Percentiles rank a stretch among this genome's conserved stretches.
Conservation (phyloP, 2,329 filamentous ascomycete genomes). For the Fusarium verticillioides region DNA sequence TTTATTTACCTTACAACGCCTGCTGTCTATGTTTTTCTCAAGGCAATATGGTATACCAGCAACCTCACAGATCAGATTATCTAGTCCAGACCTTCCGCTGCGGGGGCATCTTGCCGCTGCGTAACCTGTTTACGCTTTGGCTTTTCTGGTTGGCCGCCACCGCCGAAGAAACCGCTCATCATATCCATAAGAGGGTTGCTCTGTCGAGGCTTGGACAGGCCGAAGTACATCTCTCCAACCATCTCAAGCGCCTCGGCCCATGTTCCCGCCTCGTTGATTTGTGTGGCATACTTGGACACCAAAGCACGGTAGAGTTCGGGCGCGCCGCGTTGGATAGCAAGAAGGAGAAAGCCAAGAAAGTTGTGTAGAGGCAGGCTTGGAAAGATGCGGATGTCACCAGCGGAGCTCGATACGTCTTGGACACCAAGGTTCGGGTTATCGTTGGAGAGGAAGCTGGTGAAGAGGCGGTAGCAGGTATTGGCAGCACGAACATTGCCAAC, state of each 20-base stretch:
- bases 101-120: conserved; percentile 60
- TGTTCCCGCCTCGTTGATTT: conserved; percentile 79
- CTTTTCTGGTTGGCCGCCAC: conserved; percentile 52
- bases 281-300: conserved; percentile 79
- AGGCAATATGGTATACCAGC: conserved; percentile 42
- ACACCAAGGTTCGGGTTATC: conserved; percentile 69
- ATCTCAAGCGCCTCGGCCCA: conserved; percentile 88
- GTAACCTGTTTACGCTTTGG: conserved; percentile 56
- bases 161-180: conserved; percentile 93
- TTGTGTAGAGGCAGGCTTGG: conserved; percentile 94
- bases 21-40: conserved; percentile 41
- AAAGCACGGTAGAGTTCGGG: conserved; percentile 86
- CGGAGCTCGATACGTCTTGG: conserved; percentile 82
- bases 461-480: conserved; percentile 80
- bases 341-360: conserved; percentile 85
- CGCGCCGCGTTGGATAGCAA: conserved; percentile 82
- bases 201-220: conserved; percentile 86
- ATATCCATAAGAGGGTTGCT: conserved; percentile 96
- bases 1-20: conserved; percentile 43
- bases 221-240: conserved; percentile 97
- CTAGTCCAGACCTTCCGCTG: conserved; percentile 70
- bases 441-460: conserved; percentile 54
- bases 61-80: conserved; percentile 5
- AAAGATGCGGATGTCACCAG: conserved; percentile 82
- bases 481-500: conserved; percentile 91